phyloP scores from a whole-genome alignment of 2,329 filamentous ascomycete species.

The Xylaria sp. region DNA sequence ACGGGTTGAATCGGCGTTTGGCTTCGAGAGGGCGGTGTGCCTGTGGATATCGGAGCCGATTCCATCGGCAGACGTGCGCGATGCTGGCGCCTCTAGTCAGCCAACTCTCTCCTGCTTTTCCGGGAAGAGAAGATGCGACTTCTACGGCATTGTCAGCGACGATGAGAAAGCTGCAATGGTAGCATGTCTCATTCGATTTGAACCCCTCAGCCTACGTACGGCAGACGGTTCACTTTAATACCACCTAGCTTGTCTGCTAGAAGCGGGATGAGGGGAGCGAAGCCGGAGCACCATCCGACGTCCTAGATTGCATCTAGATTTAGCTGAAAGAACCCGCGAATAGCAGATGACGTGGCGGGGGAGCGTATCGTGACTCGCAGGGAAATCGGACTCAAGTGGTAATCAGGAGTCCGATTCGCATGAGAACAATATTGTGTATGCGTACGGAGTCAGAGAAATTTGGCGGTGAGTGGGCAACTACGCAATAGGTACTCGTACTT shows the following conservation, averaged over 20 bases:
- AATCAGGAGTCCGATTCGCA: neutral
- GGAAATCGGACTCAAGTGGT: neutral
- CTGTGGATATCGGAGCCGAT: neutral
- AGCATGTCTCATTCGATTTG: neutral
- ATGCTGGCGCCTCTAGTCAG: slow-evolving; percentile 6
- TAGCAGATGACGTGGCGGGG: neutral
- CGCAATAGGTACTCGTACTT: neutral
- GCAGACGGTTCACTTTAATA: neutral
- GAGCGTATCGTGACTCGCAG: neutral
- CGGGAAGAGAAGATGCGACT: slow-evolving; percentile 1
- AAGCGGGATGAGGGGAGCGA: slow-evolving; percentile 2
- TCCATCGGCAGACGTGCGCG: slow-evolving; percentile 5
- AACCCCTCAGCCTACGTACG: neutral
- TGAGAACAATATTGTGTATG: neutral
- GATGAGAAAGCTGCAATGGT: neutral
- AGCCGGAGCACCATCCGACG: neutral
- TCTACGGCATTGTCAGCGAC: neutral
- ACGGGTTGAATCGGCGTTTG: neutral
- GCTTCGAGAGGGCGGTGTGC: slow-evolving; percentile 11
- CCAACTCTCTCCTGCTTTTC: neutral
- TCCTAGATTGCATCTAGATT: slow-evolving; percentile 2
- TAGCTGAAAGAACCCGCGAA: neutral
- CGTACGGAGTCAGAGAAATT: neutral
- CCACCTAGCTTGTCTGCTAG: neutral
- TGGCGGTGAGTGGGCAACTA: neutral